A percentile compares a stretch with the other conserved stretches of the same genome.
Conservation (phyloP, 2,329 filamentous ascomycete species). For the Sarocladium brachiariae region DNA sequence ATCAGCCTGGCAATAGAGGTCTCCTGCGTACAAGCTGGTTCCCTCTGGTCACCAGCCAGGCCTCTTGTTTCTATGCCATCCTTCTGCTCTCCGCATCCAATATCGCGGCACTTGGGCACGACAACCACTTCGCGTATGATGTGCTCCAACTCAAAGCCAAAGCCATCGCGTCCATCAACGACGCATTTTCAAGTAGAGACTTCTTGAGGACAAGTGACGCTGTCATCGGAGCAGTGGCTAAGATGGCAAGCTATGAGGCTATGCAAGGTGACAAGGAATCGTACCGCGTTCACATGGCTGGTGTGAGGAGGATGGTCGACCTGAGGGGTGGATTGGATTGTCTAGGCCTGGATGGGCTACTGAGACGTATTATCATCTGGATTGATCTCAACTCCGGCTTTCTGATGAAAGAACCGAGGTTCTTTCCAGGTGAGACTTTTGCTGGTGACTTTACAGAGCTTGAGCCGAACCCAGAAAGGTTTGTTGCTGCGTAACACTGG, state of each 20-base stretch:
- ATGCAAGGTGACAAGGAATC: constrained; percentile 35
- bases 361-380: constrained; percentile 40
- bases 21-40: constrained; percentile 22
- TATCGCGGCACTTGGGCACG: constrained; percentile 12
- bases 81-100: constrained; percentile 23
- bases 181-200: constrained; percentile 13
- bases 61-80: constrained; percentile 20
- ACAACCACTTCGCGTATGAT: constrained; percentile 11
- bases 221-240: constrained; percentile 39
- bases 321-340: constrained; percentile 35
- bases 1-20: constrained; percentile 18
- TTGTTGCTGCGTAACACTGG: constrained; percentile 17
- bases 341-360: constrained; percentile 37
- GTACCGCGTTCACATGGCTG: constrained; percentile 41
- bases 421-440: constrained; percentile 25
- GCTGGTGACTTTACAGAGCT: constrained; percentile 13
- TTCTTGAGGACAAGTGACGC: constrained; percentile 26
- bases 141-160: constrained; percentile 36
- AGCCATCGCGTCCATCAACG: constrained; percentile 36
- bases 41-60: constrained; percentile 19
- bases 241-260: constrained; percentile 47
- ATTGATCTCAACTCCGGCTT: constrained; percentile 37
- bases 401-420: constrained; percentile 24
- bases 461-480: constrained; percentile 27
- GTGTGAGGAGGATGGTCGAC: constrained; percentile 33